These are phyloP conservation scores for Ottelia alismoides DNA, from an alignment of 106 monocot species.

Conservation along the genomic window DNA sequence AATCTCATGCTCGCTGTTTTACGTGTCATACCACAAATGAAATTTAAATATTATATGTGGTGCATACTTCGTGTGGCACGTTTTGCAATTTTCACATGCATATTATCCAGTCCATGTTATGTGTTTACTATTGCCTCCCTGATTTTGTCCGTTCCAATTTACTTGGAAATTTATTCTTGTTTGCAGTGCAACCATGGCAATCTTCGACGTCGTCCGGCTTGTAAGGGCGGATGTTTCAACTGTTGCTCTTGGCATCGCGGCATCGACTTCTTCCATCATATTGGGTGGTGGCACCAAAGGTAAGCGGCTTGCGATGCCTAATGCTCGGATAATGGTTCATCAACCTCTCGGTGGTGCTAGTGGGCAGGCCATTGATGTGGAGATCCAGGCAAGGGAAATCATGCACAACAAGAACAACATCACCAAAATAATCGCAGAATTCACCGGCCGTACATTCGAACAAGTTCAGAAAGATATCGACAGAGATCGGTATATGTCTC, in stretches of 20 bases:
- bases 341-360: constrained; percentile 89
- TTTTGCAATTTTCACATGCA: no score
- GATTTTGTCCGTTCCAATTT: no score
- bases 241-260: constrained; percentile 69
- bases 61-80: no score
- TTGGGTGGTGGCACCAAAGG: constrained; percentile 87
- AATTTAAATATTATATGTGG: no score
- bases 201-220: constrained; percentile 78
- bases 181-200: constrained; percentile 89
- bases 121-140: no score
- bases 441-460: constrained; percentile 62
- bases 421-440: constrained; percentile 42
- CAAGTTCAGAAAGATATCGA: constrained; percentile 91
- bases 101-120: no score
- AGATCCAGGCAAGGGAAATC: constrained; percentile 77
- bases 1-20: no score
- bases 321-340: constrained; percentile 84
- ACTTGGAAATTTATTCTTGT: no score
- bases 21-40: no score
- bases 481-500: constrained; percentile 81
- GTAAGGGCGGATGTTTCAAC: constrained; percentile 85
- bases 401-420: constrained; percentile 74
- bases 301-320: constrained; percentile 81
- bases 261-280: constrained; percentile 76
- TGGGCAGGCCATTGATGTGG: constrained; percentile 74